Evolutionary conservation across 352 stramenopile species (phyloP), one percentile per base, ranked within the genome.

Genomic region (Pythium sp.): DNA sequence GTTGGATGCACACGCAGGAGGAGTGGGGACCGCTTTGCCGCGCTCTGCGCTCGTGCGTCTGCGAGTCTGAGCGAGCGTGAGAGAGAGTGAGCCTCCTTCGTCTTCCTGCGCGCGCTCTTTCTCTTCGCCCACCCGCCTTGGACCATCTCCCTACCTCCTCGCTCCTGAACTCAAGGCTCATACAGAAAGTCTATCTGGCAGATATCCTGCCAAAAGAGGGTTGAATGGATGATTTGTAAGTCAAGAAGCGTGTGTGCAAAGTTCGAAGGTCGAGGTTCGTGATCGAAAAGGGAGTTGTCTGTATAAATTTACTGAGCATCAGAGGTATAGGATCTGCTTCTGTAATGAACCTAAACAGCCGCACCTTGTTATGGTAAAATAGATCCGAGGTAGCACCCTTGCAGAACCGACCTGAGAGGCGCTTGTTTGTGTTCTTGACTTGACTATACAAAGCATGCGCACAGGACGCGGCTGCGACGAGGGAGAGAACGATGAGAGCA

Each of bases 341-440:
- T 58, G 12, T 18, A 2, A 24, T 24, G 2, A 38, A 58, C 9
- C 3, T 22, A 3, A 7, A 32, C 3, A 20, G 2, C 7, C 49
- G 18, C 57, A 62, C 57, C 57, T 49, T 62, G 57, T 62, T 51
- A 3, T 62, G 57, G 9, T 9, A 62, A 47, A 62, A 62, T 36
- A 58, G 24, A 58, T 58, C 7, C 18, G 43, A 51, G 43, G 43
- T 9, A 49, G 22, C 22, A n/a, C 24, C n/a, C 6, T n/a, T 24
- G 43, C 43, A 46, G 20, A 57, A n/a, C 51, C 51, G 24, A 46
- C 8, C 32, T 38, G 32, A 38, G 32, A 8, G 32, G 32, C 8
- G 38, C 38, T 20, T 15, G 36, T 43, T 9, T 2, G 4, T 46
- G 14, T 46, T 24, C 28, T 59, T 59, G 54, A 24, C 18, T 24